Base-by-base conservation (phyloP, 495 filamentous ascomycete species). In the Lasiosphaeria ovina region DNA sequence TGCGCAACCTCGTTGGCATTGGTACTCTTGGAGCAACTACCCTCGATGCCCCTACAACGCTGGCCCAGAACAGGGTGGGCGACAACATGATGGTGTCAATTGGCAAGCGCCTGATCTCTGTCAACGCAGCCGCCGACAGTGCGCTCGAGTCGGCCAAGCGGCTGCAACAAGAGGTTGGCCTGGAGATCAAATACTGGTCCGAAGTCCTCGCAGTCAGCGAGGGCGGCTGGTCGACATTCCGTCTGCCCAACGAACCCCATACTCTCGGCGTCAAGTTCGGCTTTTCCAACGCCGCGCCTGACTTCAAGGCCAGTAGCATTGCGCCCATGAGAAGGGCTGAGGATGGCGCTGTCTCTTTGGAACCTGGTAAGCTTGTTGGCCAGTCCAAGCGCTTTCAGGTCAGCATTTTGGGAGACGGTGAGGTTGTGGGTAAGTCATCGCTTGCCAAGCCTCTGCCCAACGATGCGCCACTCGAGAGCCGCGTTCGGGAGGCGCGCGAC, bases 121-220 rank as follows among this genome's bases (percentile, higher is more conserved):
- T 96, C 63, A 86, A 89, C 55, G 79, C 81, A 4, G 84, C 86
- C n/a, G 88, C 89, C 3, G 87, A 90, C 64, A 86, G 83, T 50
- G 77, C 97, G 24, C 76, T 92, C n/a, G 80, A 82, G 10, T 85
- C 91, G 11, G 89, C 90, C 0, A 78, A 82, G 36, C 80, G 89
- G 53, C 76, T 99, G 7, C 85, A 91, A 60, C 78, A 79, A 4
- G 92, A 96, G 67, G 87, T 94, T 35, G 75, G 79, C 36, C 81
- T 84, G 11, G 95, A 99, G 72, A 85, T 85, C 2, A 86, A 82
- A 61, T 98, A 96, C 73, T 99, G 95, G 95, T 79, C 87, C 52
- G 85, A 96, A 66, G 83, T 96, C 1, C 72, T 96, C 35, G 83
- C 85, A 24, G 83, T 98, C 34, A 89, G 87, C 62, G 83, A 92